Evolutionary conservation across 257 asterid species (phyloP).

Genomic region (Lycium ferocissimum): DNA sequence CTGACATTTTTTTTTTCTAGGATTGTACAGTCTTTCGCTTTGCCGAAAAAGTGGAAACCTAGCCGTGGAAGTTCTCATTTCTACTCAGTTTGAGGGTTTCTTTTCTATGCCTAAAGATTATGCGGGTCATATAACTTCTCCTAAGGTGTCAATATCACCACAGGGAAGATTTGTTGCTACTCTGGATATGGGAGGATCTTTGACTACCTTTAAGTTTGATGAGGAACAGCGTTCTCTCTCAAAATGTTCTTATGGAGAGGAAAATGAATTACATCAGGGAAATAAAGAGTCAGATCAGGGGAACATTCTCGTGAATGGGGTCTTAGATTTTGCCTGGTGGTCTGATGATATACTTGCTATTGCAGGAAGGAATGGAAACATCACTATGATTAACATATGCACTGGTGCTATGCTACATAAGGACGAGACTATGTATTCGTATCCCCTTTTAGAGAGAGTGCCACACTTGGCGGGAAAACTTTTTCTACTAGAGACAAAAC

Average conservation of each 20-base stretch:
- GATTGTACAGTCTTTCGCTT: slow-evolving; percentile 64
- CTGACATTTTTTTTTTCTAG: slow-evolving; percentile 50
- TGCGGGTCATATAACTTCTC: slow-evolving; percentile 56
- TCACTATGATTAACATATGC: slow-evolving; percentile 66
- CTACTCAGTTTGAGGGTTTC: slow-evolving; percentile 67
- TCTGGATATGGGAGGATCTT: slow-evolving; percentile 73
- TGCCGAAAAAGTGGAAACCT: slow-evolving; percentile 63
- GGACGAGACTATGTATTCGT: slow-evolving; percentile 59
- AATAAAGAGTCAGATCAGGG: slow-evolving; percentile 46
- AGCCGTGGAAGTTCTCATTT: slow-evolving; percentile 60
- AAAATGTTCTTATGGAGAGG: slow-evolving; percentile 48
- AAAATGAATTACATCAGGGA: slow-evolving; percentile 39
- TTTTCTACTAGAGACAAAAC: slow-evolving; percentile 71
- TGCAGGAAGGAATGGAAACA: slow-evolving; percentile 65
- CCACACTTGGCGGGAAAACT: slow-evolving; percentile 61
- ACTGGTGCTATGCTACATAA: slow-evolving; percentile 50
- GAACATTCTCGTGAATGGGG: slow-evolving; percentile 46
- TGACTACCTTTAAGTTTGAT: slow-evolving; percentile 70
- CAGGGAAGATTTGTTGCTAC: slow-evolving; percentile 69
- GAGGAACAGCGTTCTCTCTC: slow-evolving; percentile 57
- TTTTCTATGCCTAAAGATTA: slow-evolving; percentile 53
- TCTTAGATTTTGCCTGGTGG: slow-evolving; percentile 96
- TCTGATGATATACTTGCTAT: slow-evolving; percentile 68
- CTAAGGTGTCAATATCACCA: slow-evolving; percentile 84
- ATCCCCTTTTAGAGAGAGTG: slow-evolving; percentile 83